Evolutionary conservation across 2,329 filamentous ascomycete species (phyloP).

Genomic region (Aspergillus sp.): DNA sequence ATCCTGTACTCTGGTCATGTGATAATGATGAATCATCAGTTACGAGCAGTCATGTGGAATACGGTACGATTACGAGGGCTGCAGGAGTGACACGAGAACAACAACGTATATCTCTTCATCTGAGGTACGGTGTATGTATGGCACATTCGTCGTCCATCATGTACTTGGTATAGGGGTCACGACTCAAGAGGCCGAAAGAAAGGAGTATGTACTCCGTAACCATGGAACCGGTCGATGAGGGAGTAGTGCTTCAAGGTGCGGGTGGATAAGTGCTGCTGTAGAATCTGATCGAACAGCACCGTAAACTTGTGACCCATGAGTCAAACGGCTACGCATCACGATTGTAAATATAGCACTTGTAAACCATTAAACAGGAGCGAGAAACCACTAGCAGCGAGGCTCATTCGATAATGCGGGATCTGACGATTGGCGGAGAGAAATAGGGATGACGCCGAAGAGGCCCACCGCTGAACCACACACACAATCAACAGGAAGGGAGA

Average conservation of each 20-base stretch:
- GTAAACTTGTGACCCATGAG: neutral
- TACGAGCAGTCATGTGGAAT: neutral
- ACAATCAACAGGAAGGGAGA: constrained; percentile 17
- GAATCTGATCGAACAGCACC: neutral
- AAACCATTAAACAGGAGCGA: neutral
- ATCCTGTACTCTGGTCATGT: neutral
- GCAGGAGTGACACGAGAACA: neutral
- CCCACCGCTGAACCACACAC: constrained; percentile 44
- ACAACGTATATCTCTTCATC: neutral
- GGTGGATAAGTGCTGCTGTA: neutral
- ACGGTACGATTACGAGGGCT: neutral
- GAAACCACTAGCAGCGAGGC: constrained; percentile 10
- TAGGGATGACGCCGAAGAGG: constrained; percentile 39
- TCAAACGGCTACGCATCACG: neutral
- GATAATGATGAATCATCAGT: neutral
- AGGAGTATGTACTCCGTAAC: neutral
- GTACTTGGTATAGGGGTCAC: neutral
- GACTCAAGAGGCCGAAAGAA: neutral
- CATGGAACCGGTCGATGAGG: neutral
- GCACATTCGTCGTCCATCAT: neutral
- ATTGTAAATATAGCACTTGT: neutral
- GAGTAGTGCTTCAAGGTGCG: neutral
- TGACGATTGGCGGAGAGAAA: constrained; percentile 36
- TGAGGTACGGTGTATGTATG: neutral
- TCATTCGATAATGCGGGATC: constrained; percentile 17